These are phyloP conservation scores for Kwoniella shandongensis DNA, from an alignment of 768 basidiomycete species.

Conservation along the genomic window DNA sequence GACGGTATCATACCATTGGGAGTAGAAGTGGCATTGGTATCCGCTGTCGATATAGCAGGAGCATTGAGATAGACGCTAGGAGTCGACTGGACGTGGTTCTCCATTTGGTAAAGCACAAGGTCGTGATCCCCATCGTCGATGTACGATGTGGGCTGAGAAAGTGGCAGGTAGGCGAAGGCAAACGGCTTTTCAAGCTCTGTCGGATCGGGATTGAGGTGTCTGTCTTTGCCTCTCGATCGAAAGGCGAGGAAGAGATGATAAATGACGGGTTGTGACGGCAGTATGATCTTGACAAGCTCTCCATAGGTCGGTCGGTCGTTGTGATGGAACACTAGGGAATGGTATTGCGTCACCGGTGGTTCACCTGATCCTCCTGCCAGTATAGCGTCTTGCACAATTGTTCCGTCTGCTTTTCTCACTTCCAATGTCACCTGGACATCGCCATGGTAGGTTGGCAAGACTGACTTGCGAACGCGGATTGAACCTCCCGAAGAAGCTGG, in stretches of 20 bases:
- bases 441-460: constrained; percentile 51
- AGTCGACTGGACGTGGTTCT: constrained; percentile 64
- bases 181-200: constrained; percentile 69
- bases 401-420: constrained; percentile 72
- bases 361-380: constrained; percentile 79
- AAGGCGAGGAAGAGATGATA: constrained; percentile 97
- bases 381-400: constrained; percentile 67
- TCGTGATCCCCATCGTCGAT: constrained; percentile 86
- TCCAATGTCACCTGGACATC: constrained; percentile 91
- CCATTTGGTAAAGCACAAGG: constrained; percentile 78
- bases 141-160: constrained; percentile 76
- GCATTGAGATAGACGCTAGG: constrained; percentile 72
- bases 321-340: constrained; percentile 86
- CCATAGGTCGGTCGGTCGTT: constrained; percentile 89
- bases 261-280: constrained; percentile 65
- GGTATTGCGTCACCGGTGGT: constrained; percentile 71
- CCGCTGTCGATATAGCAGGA: constrained; percentile 59
- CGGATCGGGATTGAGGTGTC: constrained; percentile 43
- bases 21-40: constrained; percentile 59
- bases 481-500: constrained; percentile 28
- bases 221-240: constrained; percentile 60
- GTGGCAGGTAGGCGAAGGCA: constrained; percentile 87
- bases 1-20: constrained; percentile 56
- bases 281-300: constrained; percentile 82
- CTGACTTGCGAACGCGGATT: constrained; percentile 38